phyloP scores from a whole-genome alignment of 495 filamentous ascomycete genomes.

The Chaetomidium leptoderma region DNA sequence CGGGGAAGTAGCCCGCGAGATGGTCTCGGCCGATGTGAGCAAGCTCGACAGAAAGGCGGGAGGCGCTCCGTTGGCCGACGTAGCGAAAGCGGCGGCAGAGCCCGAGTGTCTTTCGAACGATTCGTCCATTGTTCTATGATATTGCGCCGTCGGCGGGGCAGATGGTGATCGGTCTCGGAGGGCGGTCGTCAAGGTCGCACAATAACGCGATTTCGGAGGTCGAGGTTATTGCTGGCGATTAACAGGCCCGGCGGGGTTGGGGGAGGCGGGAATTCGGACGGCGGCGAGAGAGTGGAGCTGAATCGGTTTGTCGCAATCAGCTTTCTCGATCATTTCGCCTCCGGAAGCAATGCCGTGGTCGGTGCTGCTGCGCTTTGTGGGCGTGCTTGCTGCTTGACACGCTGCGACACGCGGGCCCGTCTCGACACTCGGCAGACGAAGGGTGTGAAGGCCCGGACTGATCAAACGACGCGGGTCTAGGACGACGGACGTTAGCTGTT shows the following conservation, averaged over 20 bases:
- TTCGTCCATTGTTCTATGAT: slow-evolving; percentile 30
- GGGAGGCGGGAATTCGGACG: background rate
- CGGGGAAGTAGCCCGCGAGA: slow-evolving; percentile 47
- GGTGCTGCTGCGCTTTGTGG: background rate
- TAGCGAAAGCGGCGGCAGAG: slow-evolving; percentile 24
- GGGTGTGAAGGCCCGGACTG: background rate
- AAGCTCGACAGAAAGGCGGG: slow-evolving; percentile 25
- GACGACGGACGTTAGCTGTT: background rate
- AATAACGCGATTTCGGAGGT: background rate
- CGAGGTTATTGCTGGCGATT: background rate
- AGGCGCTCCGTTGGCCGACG: slow-evolving; percentile 21
- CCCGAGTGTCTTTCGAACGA: slow-evolving; percentile 24
- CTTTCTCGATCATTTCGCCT: slow-evolving; percentile 15
- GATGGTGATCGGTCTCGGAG: background rate
- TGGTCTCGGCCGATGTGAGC: slow-evolving; percentile 38
- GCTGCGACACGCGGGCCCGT: background rate
- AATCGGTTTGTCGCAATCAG: background rate
- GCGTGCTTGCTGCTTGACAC: background rate
- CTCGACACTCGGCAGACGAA: background rate
- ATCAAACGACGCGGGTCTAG: background rate
- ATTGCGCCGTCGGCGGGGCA: background rate
- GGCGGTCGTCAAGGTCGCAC: background rate
- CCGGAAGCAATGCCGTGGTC: slow-evolving; percentile 7
- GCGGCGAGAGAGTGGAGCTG: slow-evolving; percentile 1
- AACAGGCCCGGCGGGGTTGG: background rate